phyloP scores from a whole-genome alignment of 495 filamentous ascomycete species.

The Penicillium ochrochloron region DNA sequence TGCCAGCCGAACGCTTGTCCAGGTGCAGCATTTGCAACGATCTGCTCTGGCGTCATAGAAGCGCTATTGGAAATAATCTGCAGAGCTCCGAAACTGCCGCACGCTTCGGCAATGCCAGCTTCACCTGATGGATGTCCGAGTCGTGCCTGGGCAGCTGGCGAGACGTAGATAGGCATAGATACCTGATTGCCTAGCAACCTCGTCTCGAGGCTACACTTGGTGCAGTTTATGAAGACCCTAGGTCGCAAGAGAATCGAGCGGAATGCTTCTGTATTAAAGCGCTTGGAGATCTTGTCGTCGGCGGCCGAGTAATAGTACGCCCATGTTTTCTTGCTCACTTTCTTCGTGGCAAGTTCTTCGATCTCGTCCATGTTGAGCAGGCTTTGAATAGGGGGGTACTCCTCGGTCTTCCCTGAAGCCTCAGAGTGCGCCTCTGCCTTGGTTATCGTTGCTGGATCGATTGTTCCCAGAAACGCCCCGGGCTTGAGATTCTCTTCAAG shows the following conservation, averaged over 20 bases:
- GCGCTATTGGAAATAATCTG: constrained; percentile 90
- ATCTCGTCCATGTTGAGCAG: constrained; percentile 79
- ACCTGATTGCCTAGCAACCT: constrained; percentile 69
- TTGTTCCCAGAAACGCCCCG: constrained; percentile 68
- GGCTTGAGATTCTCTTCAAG: constrained; percentile 77
- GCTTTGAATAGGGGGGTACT: constrained; percentile 59
- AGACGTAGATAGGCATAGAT: constrained; percentile 78
- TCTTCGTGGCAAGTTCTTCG: constrained; percentile 67
- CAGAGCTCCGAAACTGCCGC: constrained; percentile 71
- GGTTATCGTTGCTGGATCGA: constrained; percentile 53
- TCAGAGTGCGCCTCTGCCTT: neutral
- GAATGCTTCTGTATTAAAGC: constrained; percentile 77
- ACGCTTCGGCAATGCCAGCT: constrained; percentile 81
- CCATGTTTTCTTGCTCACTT: constrained; percentile 80
- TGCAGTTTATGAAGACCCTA: constrained; percentile 83
- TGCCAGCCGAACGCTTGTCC: constrained; percentile 89
- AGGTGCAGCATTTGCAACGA: constrained; percentile 66
- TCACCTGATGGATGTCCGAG: constrained; percentile 87
- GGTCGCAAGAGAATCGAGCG: constrained; percentile 80
- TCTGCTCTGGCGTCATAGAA: constrained; percentile 83
- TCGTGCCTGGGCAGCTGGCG: constrained; percentile 87
- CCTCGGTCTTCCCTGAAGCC: neutral
- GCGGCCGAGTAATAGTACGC: constrained; percentile 90
- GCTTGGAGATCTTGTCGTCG: constrained; percentile 80
- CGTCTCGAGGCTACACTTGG: constrained; percentile 66